Base-by-base conservation (phyloP, 176 grass and related monocot species). In the Rhynchospora tenuis region DNA sequence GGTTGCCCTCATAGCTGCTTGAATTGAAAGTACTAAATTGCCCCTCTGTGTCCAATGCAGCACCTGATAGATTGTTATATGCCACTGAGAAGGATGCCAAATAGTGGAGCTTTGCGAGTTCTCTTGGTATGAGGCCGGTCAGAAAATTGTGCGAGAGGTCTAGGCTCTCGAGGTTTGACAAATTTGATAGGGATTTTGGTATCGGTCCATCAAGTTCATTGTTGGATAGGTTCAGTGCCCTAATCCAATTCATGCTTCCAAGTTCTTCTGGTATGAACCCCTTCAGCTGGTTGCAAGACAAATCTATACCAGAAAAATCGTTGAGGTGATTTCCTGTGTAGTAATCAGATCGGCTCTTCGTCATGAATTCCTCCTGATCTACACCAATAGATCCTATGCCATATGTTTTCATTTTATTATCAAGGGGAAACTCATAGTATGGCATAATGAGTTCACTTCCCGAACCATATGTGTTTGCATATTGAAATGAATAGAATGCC, bases 1-100 rank as follows among this genome's bases (percentile, higher is more conserved):
- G 67, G 50, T 89, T 86, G 6, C 78, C 84, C 43, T 86, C 16
- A 3, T 86, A 89, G 51, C 84, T 86, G 7, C 69, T 86, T 59
- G 58, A 24, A 22, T 26, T 70, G 73, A 89, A 89, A 78, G 84
- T 86, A 85, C 47, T 45, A 75, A 78, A 89, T 66, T 89, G 88
- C 0, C 59, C 88, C 5, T 13, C 75, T 16, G 52, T 88, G 7
- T 78, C 66, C 4, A 61, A 38, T 29, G 60, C 86, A 19, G 84
- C 46, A 54, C 88, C 88, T 17, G 84, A 83, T 6, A 84, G 50
- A 75, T 88, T 88, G 61, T 88, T 88, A 27, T 84, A 80, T 52
- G 86, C 86, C 13, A 84, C 86, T 1, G 86, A 83, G 28, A 83
- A 87, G 2, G 64, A 73, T 56, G 15, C 77, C 0, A 89, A 63